A percentile compares a stretch with the other conserved stretches of the same genome.
Evolutionary conservation across 306 rosid species (phyloP).

Genomic region (Glycine soja): DNA sequence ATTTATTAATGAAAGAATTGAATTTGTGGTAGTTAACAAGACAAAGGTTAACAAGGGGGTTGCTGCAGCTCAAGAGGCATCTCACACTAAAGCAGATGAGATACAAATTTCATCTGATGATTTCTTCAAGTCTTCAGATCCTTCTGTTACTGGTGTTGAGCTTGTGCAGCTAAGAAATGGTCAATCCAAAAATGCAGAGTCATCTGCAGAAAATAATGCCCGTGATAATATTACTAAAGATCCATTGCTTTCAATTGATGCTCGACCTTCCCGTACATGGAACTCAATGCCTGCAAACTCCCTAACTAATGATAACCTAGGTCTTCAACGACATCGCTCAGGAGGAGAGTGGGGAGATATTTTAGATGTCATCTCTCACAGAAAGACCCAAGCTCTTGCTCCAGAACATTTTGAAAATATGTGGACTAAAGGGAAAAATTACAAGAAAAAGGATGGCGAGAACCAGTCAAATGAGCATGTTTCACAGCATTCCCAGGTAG

Average conservation of each 20-base stretch:
- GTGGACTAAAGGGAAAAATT: conserved; percentile 93
- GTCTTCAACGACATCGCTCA: conserved; percentile 55
- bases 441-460: conserved; percentile 66
- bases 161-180: conserved; percentile 79
- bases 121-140: conserved; percentile 71
- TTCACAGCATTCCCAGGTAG: conserved; percentile 54
- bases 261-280: conserved; percentile 84
- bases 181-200: conserved; percentile 56
- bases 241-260: conserved; percentile 80
- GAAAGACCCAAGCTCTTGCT: conserved; percentile 92
- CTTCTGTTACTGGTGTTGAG: conserved; percentile 91
- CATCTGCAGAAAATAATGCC: conserved; percentile 49
- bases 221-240: conserved; percentile 68
- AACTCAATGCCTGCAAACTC: conserved; percentile 61
- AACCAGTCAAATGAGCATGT: conserved; percentile 59
- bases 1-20: conserved; percentile 95
- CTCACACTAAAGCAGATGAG: conserved; percentile 64
- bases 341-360: conserved; percentile 91
- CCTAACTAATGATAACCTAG: conserved; percentile 58
- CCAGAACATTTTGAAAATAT: conserved; percentile 94
- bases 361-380: conserved; percentile 80
- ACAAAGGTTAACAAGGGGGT: conserved; percentile 66
- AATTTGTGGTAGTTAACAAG: conserved; percentile 71
- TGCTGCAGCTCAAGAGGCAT: conserved; percentile 51
- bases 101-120: conserved; percentile 63